Percentiles rank a stretch among this genome's conserved stretches.
phyloP scores from a whole-genome alignment of 2,329 filamentous ascomycete genomes.

The Clonostachys byssicola region DNA sequence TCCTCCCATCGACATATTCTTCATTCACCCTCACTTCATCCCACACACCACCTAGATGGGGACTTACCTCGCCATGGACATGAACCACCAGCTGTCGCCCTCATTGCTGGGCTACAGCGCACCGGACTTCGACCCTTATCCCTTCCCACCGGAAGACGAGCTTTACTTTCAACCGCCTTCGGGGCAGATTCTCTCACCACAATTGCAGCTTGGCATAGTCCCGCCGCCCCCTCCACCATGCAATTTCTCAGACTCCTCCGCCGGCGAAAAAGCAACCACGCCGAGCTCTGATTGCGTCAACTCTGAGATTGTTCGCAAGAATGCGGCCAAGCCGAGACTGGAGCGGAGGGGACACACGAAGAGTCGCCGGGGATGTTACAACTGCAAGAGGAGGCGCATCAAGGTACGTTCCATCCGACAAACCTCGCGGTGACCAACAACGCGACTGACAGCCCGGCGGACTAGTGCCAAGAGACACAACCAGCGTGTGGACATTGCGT shows the following conservation, averaged over 20 bases:
- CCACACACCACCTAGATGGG: no score
- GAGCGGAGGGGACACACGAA: conserved; percentile 63
- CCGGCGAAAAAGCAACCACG: background rate
- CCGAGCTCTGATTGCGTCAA: background rate
- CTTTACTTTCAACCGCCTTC: background rate
- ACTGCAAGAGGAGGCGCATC: conserved; percentile 63
- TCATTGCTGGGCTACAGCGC: background rate
- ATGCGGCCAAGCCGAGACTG: conserved; percentile 29
- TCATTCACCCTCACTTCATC: no score
- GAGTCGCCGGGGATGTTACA: conserved; percentile 61
- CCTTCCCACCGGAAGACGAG: background rate
- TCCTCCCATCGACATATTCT: no score
- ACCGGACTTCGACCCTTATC: conserved; percentile 1
- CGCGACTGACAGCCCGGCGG: background rate
- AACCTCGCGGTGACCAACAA: background rate
- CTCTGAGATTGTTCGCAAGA: conserved; percentile 1
- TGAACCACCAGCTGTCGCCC: conserved; percentile 1
- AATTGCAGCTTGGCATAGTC: no score
- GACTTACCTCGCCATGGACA: background rate
- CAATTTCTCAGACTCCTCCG: conserved; percentile 1
- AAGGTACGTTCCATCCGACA: conserved; percentile 35
- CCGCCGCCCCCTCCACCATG: no score
- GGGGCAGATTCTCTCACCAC: background rate
- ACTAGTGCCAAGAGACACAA: conserved; percentile 60
- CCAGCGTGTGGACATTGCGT: conserved; percentile 60